Conservation (phyloP, 495 filamentous ascomycete species). For the Aspergillus hancockii region DNA sequence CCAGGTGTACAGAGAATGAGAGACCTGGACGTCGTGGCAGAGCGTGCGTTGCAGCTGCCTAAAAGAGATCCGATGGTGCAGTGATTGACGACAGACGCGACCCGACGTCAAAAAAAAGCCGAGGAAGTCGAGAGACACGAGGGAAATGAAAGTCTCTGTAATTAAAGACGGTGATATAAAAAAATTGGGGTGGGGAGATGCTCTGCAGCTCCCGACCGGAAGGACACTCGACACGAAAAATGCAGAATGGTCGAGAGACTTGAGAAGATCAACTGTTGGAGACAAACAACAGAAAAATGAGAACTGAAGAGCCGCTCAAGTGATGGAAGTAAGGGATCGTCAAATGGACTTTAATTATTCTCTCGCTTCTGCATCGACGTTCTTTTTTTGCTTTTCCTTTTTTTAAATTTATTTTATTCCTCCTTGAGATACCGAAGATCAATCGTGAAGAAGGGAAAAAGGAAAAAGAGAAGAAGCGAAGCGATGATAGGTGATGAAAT, state of each 20-base stretch:
- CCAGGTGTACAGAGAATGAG: constrained; percentile 16
- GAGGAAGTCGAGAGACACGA: constrained; percentile 10
- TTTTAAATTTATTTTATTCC: constrained; percentile 25
- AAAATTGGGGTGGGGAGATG: constrained; percentile 36
- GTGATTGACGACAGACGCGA: constrained; percentile 22
- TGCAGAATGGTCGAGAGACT: constrained; percentile 16
- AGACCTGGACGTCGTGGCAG: constrained; percentile 16
- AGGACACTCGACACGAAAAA: constrained; percentile 28
- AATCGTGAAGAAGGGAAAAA: constrained; percentile 12
- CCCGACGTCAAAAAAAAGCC: constrained; percentile 19
- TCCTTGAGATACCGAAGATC: constrained; percentile 6
- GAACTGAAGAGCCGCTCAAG: not conserved
- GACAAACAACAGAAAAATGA: not conserved
- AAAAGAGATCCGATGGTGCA: not conserved
- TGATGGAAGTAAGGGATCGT: constrained; percentile 6
- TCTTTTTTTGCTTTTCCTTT: constrained; percentile 1
- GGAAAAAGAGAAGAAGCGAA: constrained; percentile 20
- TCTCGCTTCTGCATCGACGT: not conserved
- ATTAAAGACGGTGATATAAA: constrained; percentile 25
- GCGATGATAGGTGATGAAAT: constrained; percentile 6
- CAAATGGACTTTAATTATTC: not conserved
- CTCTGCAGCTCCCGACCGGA: constrained; percentile 46
- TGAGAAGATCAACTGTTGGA: constrained; percentile 8
- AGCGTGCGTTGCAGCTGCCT: constrained; percentile 10
- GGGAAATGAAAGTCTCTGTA: constrained; percentile 12